Evolutionary conservation across 768 basidiomycete genomes (phyloP), one percentile per base, ranked within the genome.

Genomic region (Podaxis sp.): DNA sequence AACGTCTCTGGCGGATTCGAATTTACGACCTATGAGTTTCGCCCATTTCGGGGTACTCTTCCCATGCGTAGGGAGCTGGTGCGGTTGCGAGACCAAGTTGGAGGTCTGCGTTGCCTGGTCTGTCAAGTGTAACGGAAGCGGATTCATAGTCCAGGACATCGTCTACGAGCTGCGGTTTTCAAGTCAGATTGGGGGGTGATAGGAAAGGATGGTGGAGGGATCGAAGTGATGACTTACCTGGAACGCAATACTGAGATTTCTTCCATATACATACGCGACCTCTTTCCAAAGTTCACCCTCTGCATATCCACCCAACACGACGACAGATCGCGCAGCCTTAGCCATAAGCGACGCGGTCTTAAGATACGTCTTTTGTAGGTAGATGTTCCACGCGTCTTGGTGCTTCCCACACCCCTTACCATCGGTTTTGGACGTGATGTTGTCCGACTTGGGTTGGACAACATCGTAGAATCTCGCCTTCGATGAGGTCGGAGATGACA

Each of bases 291-390:
- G 74, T 70, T 97, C 96, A 8, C 90, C 93, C 69, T 93, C 87
- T 62, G 75, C 80, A 62, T 83, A 90, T 26, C 96, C 96, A 2
- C 96, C 96, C 0, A 99, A 81, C 2, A 96, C 88, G 10, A 94
- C 94, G 0, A 92, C 87, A 13, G 91, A 91, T 10, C 96, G 83
- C 2, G 91, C 88, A 1, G 88, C 89, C 73, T 97, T 98, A 2
- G 95, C 95, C 87, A 97, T 95, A 65, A 97, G 76, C 69, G 89
- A 91, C 12, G 95, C 96, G 15, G 94, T 95, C 77, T 97, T 97
- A 65, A 97, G 76, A 72, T 97, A 97, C 13, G 93, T 95, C 78
- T 96, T 97, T 69, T 90, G 87, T 71, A 99, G 81, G 75, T 99
- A 99, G 13, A 89, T 77, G 57, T 81, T 85, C 91, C 91, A 93